Conservation (phyloP, 306 rosid species). For the Dalbergia cultrata region DNA sequence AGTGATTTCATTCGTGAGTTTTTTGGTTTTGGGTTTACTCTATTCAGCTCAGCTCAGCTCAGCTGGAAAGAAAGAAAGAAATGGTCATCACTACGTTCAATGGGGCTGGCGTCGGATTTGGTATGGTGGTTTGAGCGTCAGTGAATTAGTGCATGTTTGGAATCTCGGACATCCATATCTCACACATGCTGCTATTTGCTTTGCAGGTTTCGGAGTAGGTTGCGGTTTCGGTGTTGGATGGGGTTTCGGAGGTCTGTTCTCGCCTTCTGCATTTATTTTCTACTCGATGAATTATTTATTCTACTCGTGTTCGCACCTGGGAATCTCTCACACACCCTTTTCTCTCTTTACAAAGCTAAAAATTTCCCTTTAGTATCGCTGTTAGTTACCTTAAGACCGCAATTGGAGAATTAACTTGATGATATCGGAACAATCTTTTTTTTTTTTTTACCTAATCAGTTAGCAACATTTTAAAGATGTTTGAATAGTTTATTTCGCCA, state of each 20-base stretch:
- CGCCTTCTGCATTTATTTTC: background rate
- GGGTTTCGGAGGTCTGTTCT: slow-evolving; percentile 93
- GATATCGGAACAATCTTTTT: background rate
- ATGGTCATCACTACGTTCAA: slow-evolving; percentile 89
- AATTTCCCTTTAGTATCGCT: background rate
- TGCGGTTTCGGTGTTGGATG: slow-evolving; percentile 97
- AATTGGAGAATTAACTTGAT: background rate
- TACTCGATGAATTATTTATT: background rate
- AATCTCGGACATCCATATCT: slow-evolving; percentile 1
- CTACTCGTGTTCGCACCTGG: background rate
- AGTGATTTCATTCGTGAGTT: background rate
- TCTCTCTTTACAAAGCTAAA: background rate
- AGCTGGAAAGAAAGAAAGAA: slow-evolving; percentile 22
- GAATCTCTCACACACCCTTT: background rate
- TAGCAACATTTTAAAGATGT: background rate
- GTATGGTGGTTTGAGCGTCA: slow-evolving; percentile 50
- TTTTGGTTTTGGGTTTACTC: background rate
- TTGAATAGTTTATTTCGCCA: background rate
- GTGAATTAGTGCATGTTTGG: background rate
- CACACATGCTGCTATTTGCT: background rate
- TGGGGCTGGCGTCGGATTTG: slow-evolving; percentile 92
- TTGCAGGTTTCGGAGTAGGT: slow-evolving; percentile 89
- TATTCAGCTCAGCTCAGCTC: background rate
- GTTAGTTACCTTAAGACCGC: background rate
- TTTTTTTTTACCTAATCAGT: background rate